Conservation (phyloP, 1,139 yeast species). For the Pichia sp. region DNA sequence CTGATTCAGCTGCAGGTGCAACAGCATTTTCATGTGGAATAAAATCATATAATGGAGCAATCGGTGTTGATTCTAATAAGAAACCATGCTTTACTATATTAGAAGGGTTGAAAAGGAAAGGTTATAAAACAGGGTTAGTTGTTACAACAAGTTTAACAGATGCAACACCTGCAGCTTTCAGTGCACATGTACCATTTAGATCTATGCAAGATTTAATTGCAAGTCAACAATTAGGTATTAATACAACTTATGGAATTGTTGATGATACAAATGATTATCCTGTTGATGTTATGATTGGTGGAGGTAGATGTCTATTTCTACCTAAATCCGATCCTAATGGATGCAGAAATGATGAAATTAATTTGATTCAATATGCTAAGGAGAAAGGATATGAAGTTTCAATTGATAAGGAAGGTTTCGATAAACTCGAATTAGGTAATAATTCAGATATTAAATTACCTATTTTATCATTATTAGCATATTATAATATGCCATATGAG, state of each 20-base stretch:
- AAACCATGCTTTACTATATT: conserved; percentile 73
- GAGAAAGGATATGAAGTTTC: conserved; percentile 61
- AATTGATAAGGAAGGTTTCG: conserved; percentile 49
- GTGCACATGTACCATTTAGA: conserved; percentile 67
- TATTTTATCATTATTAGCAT: conserved; percentile 62
- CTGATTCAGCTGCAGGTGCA: conserved; percentile 94
- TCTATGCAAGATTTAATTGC: conserved; percentile 79
- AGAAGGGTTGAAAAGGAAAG: conserved; percentile 74
- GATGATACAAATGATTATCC: too few relatives aligned
- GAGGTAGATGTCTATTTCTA: conserved; percentile 76
- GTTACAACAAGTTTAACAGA: conserved; percentile 80
- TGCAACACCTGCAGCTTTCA: conserved; percentile 88
- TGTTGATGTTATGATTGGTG: conserved; percentile 76
- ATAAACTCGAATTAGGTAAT: conserved; percentile 44
- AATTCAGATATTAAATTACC: conserved; percentile 53
- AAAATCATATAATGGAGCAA: conserved; percentile 79
- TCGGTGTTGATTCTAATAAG: conserved; percentile 58
- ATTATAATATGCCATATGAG: conserved; percentile 71
- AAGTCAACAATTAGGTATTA: conserved; percentile 66
- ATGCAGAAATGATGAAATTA: conserved; percentile 57
- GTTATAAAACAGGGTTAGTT: conserved; percentile 75
- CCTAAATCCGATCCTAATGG: conserved; percentile 43
- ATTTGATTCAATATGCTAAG: conserved; percentile 55
- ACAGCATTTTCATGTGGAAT: conserved; percentile 79
- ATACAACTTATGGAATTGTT: conserved; percentile 60